Base-by-base conservation (phyloP, 108 stramenopile species). In the Epipyxis sp. region DNA sequence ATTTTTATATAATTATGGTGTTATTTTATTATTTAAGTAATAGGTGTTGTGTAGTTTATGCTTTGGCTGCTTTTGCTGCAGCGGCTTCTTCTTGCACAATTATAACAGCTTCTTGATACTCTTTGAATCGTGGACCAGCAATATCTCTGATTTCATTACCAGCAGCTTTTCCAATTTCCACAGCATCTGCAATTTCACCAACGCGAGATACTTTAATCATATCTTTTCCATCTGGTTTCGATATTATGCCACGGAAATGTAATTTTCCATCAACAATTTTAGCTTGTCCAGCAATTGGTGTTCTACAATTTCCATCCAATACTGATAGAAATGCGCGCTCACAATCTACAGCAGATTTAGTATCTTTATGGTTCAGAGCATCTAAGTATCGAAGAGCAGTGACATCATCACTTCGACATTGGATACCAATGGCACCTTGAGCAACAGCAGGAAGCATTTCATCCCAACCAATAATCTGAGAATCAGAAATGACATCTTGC, bases 401-500 rank as follows among this genome's bases (percentile, higher is more conserved):
- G 40, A 89, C 92, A 81, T 98, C 97, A 83, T 96, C 95, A 25
- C 79, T 82, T 76, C 96, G 91, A 87, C 98, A 97, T 86, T 99
- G 97, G 69, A 99, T 96, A 69, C 97, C 99, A 85, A 99, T 97
- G 78, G 99, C 97, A 58, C 99, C 99, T 83, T 99, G 99, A 1
- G 97, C 94, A 42, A 99, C 99, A 37, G 97, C 97, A 40, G 97
- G 97, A 57, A 97, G 92, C 95, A 99, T 98, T 85, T 96, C 93
- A 59, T 92, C 92, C 91, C 91, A 93, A 29, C 27, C 27, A 50
- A 80, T 39, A 57, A 79, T 42, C 27, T 57, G 27, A 42, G 71
- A 74, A 6, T 37, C 71, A 1, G 95, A 94, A 65, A 95, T 95
- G 65, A 92, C 90, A 6, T 89, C 90, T 69, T 90, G 91, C 97